Base-by-base conservation (phyloP, 1,139 yeast genomes). In the Hansenula lynferdii region DNA sequence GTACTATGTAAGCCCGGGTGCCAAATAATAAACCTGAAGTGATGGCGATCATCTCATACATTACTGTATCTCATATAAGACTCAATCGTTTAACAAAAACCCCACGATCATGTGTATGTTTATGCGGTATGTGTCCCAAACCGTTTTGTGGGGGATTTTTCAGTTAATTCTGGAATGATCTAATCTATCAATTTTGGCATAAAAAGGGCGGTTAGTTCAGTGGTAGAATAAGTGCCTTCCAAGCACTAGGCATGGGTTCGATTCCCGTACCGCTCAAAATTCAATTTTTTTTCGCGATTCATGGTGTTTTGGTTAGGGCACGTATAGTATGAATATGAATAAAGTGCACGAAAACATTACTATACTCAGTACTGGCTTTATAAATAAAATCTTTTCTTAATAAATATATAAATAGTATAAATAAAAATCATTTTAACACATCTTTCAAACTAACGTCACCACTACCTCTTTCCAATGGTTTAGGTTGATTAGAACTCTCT, bases 401-500 rank as follows among this genome's bases (percentile, higher is more conserved):
- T 28, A 17, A 28, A 28, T 28, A 28, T n/a, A n/a, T n/a, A n/a
- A n/a, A n/a, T n/a, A 18, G 31, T 19, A 28, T 19, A 28, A 8
- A 28, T 19, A 20, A 9, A 20, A 29, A 14, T 28, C 15, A 29
- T 14, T 14, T 8, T 8, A 82, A 60, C 4, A 76, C 77, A 45
- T 84, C 89, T 57, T 82, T 81, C 55, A 85, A 64, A 48, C 69
- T 78, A 26, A 84, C 68, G 52, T 80, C 75, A 1, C 81, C 95
- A 14, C 81, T 56, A 1, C 95, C 95, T 46, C 95, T 67, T 39
- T 73, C 72, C 47, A 84, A 68, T 1, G 95, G 94, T 53, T 80
- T 67, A 4, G 89, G 89, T 54, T 85, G 87, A 39, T 61, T 57
- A 7, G 70, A 74, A 42, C 85, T 73, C 49, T 81, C 80, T 59